Evolutionary conservation across 2,329 filamentous ascomycete genomes (phyloP).

Genomic region (Colletotrichum brevisporum): DNA sequence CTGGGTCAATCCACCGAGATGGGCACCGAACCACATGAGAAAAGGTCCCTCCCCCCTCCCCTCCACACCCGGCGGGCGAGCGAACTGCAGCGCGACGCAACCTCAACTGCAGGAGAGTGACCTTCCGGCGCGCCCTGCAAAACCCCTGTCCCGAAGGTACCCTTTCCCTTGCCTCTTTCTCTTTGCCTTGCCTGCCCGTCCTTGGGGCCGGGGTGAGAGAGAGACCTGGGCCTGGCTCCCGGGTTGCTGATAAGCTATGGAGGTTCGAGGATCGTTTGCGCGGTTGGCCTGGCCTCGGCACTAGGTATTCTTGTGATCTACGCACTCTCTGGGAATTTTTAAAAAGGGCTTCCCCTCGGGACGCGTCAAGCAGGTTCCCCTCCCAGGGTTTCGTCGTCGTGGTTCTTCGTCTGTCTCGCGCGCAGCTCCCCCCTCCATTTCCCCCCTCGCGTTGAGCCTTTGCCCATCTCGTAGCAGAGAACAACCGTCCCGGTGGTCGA

Average conservation of each 20-base stretch:
- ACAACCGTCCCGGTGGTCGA: constrained; percentile 10
- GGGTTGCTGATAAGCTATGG: constrained; percentile 42
- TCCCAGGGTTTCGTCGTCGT: neutral
- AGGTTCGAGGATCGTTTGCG: constrained; percentile 27
- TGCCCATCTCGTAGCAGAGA: constrained; percentile 9
- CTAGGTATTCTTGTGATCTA: constrained; percentile 37
- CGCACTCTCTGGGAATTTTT: constrained; percentile 29
- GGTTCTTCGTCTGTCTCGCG: constrained; percentile 33
- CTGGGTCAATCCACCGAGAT: constrained; percentile 38
- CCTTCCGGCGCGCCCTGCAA: neutral
- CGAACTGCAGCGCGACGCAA: constrained; percentile 6
- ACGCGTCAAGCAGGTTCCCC: neutral
- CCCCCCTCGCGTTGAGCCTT: constrained; percentile 1
- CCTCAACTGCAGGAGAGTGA: neutral
- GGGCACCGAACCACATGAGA: constrained; percentile 34
- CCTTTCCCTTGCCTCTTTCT: neutral
- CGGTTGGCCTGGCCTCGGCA: constrained; percentile 37
- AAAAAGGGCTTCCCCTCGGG: constrained; percentile 37
- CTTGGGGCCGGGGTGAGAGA: neutral
- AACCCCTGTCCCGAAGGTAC: neutral
- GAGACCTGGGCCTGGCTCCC: constrained; percentile 15
- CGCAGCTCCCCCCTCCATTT: constrained; percentile 24
- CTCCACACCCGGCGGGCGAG: constrained; percentile 27
- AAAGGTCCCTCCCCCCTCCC: constrained; percentile 26
- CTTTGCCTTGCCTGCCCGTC: constrained; percentile 6